Base-by-base conservation (phyloP, 2,329 filamentous ascomycete genomes). In the Ambrosiella xylebori region DNA sequence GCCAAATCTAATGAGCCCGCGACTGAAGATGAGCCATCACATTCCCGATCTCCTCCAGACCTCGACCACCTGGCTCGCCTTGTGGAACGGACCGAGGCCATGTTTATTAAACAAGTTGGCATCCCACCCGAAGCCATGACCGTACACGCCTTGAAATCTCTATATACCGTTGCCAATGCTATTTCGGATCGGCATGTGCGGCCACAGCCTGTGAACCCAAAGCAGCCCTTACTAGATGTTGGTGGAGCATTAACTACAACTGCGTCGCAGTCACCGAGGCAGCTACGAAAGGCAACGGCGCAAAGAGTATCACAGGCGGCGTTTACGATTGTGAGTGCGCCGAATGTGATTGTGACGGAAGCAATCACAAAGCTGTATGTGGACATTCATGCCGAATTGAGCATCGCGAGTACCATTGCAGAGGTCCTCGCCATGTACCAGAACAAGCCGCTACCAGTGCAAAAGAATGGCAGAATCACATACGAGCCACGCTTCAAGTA, bases 341-440 rank as follows among this genome's bases (percentile, higher is more conserved):
- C 85, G 3, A 81, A 84, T 61, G 82, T 96, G 53, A 86, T 89
- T 71, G 86, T 97, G 66, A 86, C 86, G 3, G 80, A 84, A 7
- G 73, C 77, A 37, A 73, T 91, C 39, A 79, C 97, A 44, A 74
- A 78, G 59, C 69, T 79, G 63, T 97, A 96, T 69, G 82, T 95
- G 61, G 75, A 79, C 41, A 80, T 88, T 50, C 88, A 95, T 68
- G 76, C 82, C 36, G 76, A 82, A 9, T 78, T 97, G 49, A 79
- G 81, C 61, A 81, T 78, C 59, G 83, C 88, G 2, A 80, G 87
- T 63, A 82, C 86, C 50, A 79, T 97, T 62, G 88, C 91, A 6
- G 79, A 84, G 61, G 80, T 89, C 47, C 85, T 98, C 66, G 74
- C 82, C 58, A 76, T 96, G 57, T 97, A 91, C 68, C 87, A 88